Evolutionary conservation across 2,329 filamentous ascomycete species (phyloP), one percentile per base, ranked within the genome.

Genomic region (Xylariaceae sp.): DNA sequence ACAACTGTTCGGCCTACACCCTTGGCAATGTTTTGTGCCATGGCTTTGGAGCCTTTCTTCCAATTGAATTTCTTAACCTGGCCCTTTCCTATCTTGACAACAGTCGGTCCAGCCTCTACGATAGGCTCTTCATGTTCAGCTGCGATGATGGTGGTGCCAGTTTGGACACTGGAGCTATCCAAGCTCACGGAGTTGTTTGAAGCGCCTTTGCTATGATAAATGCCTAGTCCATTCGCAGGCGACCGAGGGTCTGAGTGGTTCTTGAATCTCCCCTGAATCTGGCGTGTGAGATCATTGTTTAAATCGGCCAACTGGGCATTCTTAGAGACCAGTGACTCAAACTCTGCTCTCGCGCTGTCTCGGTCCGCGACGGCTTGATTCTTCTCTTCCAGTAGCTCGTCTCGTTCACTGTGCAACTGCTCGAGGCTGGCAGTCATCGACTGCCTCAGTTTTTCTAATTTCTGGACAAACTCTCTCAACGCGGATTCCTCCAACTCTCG

Each of bases 11-110:
- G 87, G 65, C 95, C 95, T 63, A 97, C 82, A 39, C 90, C 89
- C 70, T 96, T 96, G 47, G 87, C 86, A 38, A 97, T 87, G 59
- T 90, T 91, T 65, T 96, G 95, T 19, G 90, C 90, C 55, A 97
- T 84, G 42, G 87, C 90, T 66, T 95, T 91, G 30, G 88, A 88
- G 30, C 89, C 89, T 72, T 94, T 95, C 76, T 96, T 95, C 90
- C 93, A 97, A 68, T 95, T 95, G 68, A 96, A 96, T 64, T 96
- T 97, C 71, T 89, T 95, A 40, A 85, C 82, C 61, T 95, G 89
- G 22, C 87, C 89, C 68, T 96, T 97, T 55, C 89, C 83, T 48
- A 97, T 94, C 56, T 93, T 94, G 46, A 97, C 87, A 26, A 97
- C 87, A 46, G 95, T 93, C n/a, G 93, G 90, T 2, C 88, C 86